phyloP scores from a whole-genome alignment of 768 basidiomycete species.

The Calocera viscosa region DNA sequence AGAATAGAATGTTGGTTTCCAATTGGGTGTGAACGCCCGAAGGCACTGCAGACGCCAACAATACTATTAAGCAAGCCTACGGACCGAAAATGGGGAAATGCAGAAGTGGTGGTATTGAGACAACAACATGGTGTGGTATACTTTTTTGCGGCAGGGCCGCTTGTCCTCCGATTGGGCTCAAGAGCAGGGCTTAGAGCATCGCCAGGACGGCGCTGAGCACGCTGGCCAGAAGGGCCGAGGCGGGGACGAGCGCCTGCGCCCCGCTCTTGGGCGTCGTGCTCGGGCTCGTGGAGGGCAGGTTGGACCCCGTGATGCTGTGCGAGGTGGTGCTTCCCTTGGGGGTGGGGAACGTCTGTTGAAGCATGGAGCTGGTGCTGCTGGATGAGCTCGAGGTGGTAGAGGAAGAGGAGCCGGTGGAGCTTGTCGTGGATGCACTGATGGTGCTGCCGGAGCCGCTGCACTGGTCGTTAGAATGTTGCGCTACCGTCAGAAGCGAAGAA shows the following conservation, averaged over 20 bases:
- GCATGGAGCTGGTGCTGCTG: background rate
- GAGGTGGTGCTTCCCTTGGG: background rate
- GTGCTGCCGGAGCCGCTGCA: background rate
- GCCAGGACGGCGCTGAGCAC: background rate
- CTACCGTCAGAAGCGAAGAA: background rate
- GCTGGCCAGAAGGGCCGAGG: background rate
- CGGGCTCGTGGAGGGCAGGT: background rate
- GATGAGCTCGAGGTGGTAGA: background rate
- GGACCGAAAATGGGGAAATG: too few relatives aligned
- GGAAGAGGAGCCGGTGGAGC: background rate
- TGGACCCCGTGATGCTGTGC: background rate
- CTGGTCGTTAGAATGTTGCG: background rate
- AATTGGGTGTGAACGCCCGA: too few relatives aligned
- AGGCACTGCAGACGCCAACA: too few relatives aligned
- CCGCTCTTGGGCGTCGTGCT: background rate
- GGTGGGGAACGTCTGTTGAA: background rate
- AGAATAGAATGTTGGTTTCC: too few relatives aligned
- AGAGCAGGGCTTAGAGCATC: background rate
- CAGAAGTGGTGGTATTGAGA: too few relatives aligned
- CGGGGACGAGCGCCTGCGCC: background rate
- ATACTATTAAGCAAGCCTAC: too few relatives aligned
- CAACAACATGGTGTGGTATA: too few relatives aligned
- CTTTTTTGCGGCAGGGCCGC: too few relatives aligned
- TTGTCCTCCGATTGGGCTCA: too few relatives aligned
- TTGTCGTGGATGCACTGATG: background rate